These are phyloP conservation scores for Penicillium parvum DNA, from an alignment of 495 filamentous ascomycete species.

Conservation along the genomic window DNA sequence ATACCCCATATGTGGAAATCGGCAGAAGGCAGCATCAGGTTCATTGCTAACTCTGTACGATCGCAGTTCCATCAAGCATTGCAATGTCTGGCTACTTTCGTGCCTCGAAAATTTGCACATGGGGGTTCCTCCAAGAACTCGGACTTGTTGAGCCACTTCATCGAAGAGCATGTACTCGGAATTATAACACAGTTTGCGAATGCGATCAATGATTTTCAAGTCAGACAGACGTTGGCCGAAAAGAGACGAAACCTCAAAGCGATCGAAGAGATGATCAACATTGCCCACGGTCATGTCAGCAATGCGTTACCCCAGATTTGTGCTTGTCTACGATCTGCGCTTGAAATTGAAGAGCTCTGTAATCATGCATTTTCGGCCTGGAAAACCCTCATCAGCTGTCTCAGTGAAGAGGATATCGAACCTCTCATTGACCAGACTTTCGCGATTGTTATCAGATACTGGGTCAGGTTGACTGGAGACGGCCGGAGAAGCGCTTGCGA, in stretches of 20 bases:
- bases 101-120: slow-evolving; percentile 50
- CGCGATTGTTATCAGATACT: slow-evolving; percentile 77
- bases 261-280: slow-evolving; percentile 80
- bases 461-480: slow-evolving; percentile 58
- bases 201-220: slow-evolving; percentile 67
- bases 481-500: slow-evolving; percentile 54
- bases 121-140: slow-evolving; percentile 47
- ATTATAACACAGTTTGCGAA: slow-evolving; percentile 79
- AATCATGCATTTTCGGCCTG: slow-evolving; percentile 78
- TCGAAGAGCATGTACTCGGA: slow-evolving; percentile 82
- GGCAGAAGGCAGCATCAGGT: too few relatives aligned
- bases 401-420: slow-evolving; percentile 75
- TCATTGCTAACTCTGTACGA: slow-evolving; percentile 23
- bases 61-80: slow-evolving; percentile 58
- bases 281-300: slow-evolving; percentile 63
- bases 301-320: slow-evolving; percentile 81
- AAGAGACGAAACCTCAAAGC: slow-evolving; percentile 72
- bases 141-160: slow-evolving; percentile 65
- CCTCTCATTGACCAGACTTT: slow-evolving; percentile 80
- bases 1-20: too few relatives aligned
- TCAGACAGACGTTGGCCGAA: slow-evolving; percentile 56
- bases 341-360: slow-evolving; percentile 66
- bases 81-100: slow-evolving; percentile 60
- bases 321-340: slow-evolving; percentile 80
- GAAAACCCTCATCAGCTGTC: slow-evolving; percentile 66